Base-by-base conservation (phyloP, 768 basidiomycete species). In the Obba rivulosa region DNA sequence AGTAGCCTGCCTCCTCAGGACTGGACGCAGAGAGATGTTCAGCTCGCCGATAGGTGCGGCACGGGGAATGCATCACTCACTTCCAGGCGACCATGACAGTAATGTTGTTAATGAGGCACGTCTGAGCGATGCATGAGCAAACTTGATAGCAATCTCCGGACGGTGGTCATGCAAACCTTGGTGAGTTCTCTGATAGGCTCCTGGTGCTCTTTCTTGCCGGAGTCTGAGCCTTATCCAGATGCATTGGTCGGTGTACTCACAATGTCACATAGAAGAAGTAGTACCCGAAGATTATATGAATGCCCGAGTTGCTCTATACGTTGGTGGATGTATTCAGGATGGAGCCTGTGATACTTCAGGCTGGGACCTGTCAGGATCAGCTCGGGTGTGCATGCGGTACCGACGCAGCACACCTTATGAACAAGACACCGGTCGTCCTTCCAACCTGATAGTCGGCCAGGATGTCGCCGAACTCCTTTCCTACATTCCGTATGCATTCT, bases 371-470 rank as follows among this genome's bases (percentile, higher is more conserved):
- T 22, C 18, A 49, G 34, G 28, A 13, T 22, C 28, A 41, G 31
- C 5, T n/a, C 14, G 16, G 21, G 16, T 21, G 13, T 31, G 28
- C 28, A 13, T 31, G 28, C 7, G 13, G 28, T 13, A 31, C 13
- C 13, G 28, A 31, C 28, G 9, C 22, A 34, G 57, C 57, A 48
- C 36, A 87, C 96, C 92, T 95, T 46, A 99, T 77, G 63, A 87
- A 99, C 20, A 99, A 68, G 9, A 94, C 87, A 17, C 93, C 88
- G 1, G 92, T 93, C 22, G 94, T 97, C 18, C 85, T 76, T 18
- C 96, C 96, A 16, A 99, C 94, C 64, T 97, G 93, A 65, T 89
- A 99, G 66, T 99, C 96, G 20, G 86, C 82, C 16, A 87, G 75
- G 51, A 98, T 93, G 60, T 98, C 94, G 0, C 90, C 90, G 58